Base-by-base conservation (phyloP, 345 rosid species). In the Moringa oleifera region DNA sequence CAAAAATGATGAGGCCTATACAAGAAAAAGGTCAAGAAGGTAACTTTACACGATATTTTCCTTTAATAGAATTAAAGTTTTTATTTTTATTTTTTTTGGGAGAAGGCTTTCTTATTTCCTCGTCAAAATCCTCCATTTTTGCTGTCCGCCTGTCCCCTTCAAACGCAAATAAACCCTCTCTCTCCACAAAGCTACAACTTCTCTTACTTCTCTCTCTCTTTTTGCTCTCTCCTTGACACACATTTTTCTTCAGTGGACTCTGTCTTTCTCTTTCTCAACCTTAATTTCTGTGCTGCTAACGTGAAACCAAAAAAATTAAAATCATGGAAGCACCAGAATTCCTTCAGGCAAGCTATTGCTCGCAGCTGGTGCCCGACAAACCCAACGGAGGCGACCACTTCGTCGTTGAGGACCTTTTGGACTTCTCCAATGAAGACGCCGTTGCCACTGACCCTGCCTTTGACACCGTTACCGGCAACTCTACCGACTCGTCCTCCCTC, bases 321-420 rank as follows among this genome's bases (percentile, higher is more conserved):
- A 24, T 9, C n/a, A 74, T 74, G 78, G 78, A 74, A 63, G 74
- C 74, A 1, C 74, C 74, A n/a, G 71, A 69, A 53, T 58, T 69
- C 68, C 53, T 19, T 58, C 78, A 66, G 49, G 70, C 55, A 51
- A 69, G 47, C 65, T 64, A 65, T 52, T 60, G 72, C 69, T 59
- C 84, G 0, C 79, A 70, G 66, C 73, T 72, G 57, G 2, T 73
- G 12, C 61, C 70, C 20, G 84, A 81, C 22, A 79, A 68, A 45
- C 78, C 63, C 11, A 20, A 37, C 28, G 66, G 61, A 9, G 71
- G 72, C 4, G 92, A 92, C 62, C 91, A 88, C 62, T 94, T 94
- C 78, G 74, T 75, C 7, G 97, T 94, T 2, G 99, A 94, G 67
- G 99, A 94, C 66, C 91, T 94, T 12, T 62, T 93, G 18, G 92